phyloP scores from a whole-genome alignment of 2,329 filamentous ascomycete genomes.

The Corynespora cassiicola region DNA sequence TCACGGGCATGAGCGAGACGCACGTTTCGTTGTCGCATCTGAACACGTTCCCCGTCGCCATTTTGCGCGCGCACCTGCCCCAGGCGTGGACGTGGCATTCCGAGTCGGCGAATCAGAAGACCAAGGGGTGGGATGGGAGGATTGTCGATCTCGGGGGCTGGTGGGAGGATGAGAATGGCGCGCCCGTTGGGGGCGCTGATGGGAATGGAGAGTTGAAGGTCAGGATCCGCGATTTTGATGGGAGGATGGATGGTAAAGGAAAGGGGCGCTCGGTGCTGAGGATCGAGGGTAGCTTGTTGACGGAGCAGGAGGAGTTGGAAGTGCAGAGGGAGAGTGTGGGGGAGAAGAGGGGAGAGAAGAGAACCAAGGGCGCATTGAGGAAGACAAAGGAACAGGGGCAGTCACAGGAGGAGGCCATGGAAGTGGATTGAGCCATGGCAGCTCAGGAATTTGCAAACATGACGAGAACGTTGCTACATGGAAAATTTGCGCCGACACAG shows the following conservation, averaged over 20 bases:
- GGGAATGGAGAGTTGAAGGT: slow-evolving; percentile 66
- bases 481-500: too few species aligned
- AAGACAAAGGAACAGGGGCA: neutral
- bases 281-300: slow-evolving; percentile 86
- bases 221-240: slow-evolving; percentile 84
- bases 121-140: slow-evolving; percentile 31
- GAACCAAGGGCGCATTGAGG: slow-evolving; percentile 5
- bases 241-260: slow-evolving; percentile 67
- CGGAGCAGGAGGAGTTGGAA: slow-evolving; percentile 68
- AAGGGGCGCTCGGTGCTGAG: slow-evolving; percentile 79
- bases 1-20: slow-evolving; percentile 87
- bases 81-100: slow-evolving; percentile 75
- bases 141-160: slow-evolving; percentile 64
- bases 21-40: slow-evolving; percentile 89
- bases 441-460: too few species aligned
- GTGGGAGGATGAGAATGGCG: slow-evolving; percentile 76
- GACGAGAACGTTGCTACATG: too few species aligned
- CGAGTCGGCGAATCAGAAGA: slow-evolving; percentile 25
- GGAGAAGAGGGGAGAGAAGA: slow-evolving; percentile 15
- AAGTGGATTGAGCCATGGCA: slow-evolving; percentile 8
- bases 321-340: slow-evolving; percentile 22
- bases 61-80: slow-evolving; percentile 79
- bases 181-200: slow-evolving; percentile 70
- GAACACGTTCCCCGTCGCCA: slow-evolving; percentile 89
- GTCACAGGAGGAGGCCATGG: slow-evolving; percentile 2